A percentile compares a stretch with the other conserved stretches of the same genome.
Conservation (phyloP, 768 basidiomycete species). For the Boletus subcaerulescens region DNA sequence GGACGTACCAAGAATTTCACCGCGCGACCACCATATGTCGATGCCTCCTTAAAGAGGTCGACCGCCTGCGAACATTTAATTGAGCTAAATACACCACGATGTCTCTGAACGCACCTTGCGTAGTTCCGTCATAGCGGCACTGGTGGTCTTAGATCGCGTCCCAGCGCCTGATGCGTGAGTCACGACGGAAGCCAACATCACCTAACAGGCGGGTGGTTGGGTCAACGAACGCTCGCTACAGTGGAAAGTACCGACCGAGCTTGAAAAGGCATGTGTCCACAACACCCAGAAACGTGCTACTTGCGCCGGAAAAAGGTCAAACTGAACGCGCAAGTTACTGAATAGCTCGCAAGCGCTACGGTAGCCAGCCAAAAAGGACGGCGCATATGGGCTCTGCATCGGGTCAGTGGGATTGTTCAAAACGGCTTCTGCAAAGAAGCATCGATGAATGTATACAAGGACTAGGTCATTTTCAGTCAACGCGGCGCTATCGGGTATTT, state of each 20-base stretch:
- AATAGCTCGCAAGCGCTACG: conserved; percentile 62
- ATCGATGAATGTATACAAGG: conserved; percentile 71
- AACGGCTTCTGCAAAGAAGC: conserved; percentile 74
- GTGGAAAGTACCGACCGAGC: conserved; percentile 43
- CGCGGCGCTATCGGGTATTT: neutral
- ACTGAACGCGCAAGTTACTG: conserved; percentile 45
- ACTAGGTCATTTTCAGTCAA: conserved; percentile 35
- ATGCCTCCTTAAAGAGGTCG: conserved; percentile 64
- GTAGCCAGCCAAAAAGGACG: conserved; percentile 67
- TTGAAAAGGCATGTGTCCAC: conserved; percentile 72
- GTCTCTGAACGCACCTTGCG: conserved; percentile 28
- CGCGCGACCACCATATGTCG: conserved; percentile 60
- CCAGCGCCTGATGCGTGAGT: conserved; percentile 52
- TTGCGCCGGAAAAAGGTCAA: conserved; percentile 50
- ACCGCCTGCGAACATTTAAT: conserved; percentile 38
- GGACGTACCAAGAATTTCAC: conserved; percentile 63
- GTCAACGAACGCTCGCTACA: neutral
- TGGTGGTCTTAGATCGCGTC: conserved; percentile 60
- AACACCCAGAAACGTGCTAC: conserved; percentile 68
- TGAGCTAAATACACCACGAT: neutral
- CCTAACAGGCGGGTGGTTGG: conserved; percentile 36
- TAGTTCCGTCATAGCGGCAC: conserved; percentile 66
- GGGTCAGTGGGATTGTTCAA: conserved; percentile 63
- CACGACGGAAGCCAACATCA: conserved; percentile 76
- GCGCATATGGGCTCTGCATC: conserved; percentile 63